Percentiles rank a stretch among this genome's conserved stretches.
Conservation (phyloP, 2,329 filamentous ascomycete genomes). For the Calonectria henricotiae region DNA sequence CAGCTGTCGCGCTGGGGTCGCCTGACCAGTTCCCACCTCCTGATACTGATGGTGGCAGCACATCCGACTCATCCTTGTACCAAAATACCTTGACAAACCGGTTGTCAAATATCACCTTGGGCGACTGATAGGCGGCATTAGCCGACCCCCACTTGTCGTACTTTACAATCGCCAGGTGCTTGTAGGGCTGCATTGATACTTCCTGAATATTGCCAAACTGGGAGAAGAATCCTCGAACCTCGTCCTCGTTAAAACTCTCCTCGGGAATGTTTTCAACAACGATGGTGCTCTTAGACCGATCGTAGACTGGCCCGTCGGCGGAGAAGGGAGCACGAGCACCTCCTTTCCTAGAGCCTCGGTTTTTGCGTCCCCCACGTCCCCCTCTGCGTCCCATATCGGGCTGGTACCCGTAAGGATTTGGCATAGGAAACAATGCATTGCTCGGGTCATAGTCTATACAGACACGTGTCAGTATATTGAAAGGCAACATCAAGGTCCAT, state of each 20-base stretch:
- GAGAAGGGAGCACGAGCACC: slow-evolving; percentile 74
- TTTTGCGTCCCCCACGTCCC: slow-evolving; percentile 59
- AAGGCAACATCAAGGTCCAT: neutral
- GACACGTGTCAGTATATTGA: slow-evolving; percentile 37
- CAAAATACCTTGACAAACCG: slow-evolving; percentile 90
- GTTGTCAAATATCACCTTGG: slow-evolving; percentile 88
- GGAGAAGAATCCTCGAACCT: slow-evolving; percentile 79
- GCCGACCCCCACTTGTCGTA: slow-evolving; percentile 78
- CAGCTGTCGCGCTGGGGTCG: slow-evolving; percentile 39
- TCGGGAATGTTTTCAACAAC: slow-evolving; percentile 86
- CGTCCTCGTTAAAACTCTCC: slow-evolving; percentile 77
- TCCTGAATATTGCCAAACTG: slow-evolving; percentile 79
- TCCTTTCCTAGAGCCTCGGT: slow-evolving; percentile 54
- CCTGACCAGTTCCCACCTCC: slow-evolving; percentile 52
- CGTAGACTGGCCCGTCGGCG: slow-evolving; percentile 74
- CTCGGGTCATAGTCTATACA: slow-evolving; percentile 57
- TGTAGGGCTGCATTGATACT: slow-evolving; percentile 77
- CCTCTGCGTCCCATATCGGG: slow-evolving; percentile 49
- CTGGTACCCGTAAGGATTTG: slow-evolving; percentile 44
- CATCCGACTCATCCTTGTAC: slow-evolving; percentile 72
- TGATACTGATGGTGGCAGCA: slow-evolving; percentile 49
- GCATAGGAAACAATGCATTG: slow-evolving; percentile 51
- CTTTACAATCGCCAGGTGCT: slow-evolving; percentile 79
- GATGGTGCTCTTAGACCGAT: slow-evolving; percentile 77
- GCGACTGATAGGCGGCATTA: slow-evolving; percentile 80